Evolutionary conservation across 129 eudicot species (phyloP).

Genomic region (Smallanthus sonchifolius): DNA sequence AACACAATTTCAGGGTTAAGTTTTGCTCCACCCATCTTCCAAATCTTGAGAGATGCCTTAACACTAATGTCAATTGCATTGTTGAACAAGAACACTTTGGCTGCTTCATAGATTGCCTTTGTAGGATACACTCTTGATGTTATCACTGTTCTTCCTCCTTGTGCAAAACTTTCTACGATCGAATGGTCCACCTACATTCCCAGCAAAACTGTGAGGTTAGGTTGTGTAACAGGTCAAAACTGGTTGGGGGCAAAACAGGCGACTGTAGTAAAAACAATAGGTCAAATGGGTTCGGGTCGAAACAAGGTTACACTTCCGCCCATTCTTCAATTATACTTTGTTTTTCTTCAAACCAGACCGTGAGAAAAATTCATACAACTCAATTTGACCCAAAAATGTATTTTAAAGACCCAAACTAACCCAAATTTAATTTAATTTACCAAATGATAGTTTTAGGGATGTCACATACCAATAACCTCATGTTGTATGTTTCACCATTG

Average conservation of each 20-base stretch:
- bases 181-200: conserved; percentile 70
- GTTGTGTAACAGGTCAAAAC: no score
- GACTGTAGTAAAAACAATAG: no score
- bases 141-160: conserved; percentile 71
- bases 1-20: conserved; percentile 30
- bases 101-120: conserved; percentile 56
- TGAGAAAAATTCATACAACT: no score
- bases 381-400: background rate
- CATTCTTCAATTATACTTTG: no score
- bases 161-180: conserved; percentile 75
- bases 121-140: conserved; percentile 77
- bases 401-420: background rate
- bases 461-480: conserved; percentile 72
- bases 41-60: conserved; percentile 64
- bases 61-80: conserved; percentile 61
- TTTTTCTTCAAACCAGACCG: no score
- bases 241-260: no score
- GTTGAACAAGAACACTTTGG: conserved; percentile 67
- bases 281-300: no score
- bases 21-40: conserved; percentile 58
- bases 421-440: background rate
- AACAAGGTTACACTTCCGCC: no score
- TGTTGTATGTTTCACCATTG: conserved; percentile 58
- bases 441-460: background rate
- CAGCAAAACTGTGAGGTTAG: background rate